phyloP scores from a whole-genome alignment of 768 basidiomycete species.

The Dendrothele bispora region DNA sequence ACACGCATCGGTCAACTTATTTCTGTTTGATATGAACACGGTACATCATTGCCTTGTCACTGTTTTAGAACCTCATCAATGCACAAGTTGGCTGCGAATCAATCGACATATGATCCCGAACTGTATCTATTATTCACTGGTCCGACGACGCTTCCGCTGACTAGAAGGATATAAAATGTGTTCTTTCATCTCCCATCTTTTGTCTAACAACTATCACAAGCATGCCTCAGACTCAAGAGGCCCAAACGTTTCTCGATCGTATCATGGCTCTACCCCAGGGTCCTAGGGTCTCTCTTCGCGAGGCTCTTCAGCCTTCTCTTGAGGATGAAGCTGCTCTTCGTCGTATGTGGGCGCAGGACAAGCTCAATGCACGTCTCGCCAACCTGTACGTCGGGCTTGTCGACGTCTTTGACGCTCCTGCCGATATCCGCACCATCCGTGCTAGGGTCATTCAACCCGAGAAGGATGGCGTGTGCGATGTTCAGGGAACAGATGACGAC shows the following conservation, averaged over 20 bases:
- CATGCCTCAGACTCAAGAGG: constrained; percentile 15
- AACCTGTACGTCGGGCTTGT: constrained; percentile 59
- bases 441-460: constrained; percentile 48
- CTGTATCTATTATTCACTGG: too few species aligned
- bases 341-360: constrained; percentile 55
- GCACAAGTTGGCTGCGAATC: too few species aligned
- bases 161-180: too few species aligned
- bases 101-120: too few species aligned
- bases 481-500: too few species aligned
- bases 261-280: constrained; percentile 13
- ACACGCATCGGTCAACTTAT: too few species aligned
- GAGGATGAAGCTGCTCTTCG: constrained; percentile 57
- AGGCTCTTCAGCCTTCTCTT: constrained; percentile 51
- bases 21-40: too few species aligned
- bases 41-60: too few species aligned
- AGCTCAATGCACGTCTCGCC: constrained; percentile 39
- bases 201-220: too few species aligned
- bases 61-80: too few species aligned
- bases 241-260: constrained; percentile 19
- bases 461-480: constrained; percentile 37
- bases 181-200: too few species aligned
- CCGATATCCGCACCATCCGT: constrained; percentile 47
- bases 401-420: constrained; percentile 54
- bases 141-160: too few species aligned
- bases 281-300: constrained; percentile 38